phyloP scores from a whole-genome alignment of 345 rosid species.

The Excoecaria cochinchinensis region DNA sequence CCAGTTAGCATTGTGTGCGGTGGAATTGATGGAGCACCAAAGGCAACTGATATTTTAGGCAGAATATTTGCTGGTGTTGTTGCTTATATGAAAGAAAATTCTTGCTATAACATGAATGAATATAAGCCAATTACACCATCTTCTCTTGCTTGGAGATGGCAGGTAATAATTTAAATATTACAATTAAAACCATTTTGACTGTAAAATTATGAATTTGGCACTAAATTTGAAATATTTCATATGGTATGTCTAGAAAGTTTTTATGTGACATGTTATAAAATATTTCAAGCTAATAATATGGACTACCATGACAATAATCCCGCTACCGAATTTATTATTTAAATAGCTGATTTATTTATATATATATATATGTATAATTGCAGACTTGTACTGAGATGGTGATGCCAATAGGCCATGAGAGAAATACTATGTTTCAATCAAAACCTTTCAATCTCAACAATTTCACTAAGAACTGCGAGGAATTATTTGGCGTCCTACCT shows the following conservation, averaged over 20 bases:
- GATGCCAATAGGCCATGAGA: constrained; percentile 52
- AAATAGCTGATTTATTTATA: background rate
- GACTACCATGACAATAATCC: no score
- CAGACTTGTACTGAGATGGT: constrained; percentile 72
- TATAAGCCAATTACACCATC: constrained; percentile 19
- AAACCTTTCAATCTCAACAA: constrained; percentile 42
- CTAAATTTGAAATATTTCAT: no score
- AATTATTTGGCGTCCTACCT: constrained; percentile 53
- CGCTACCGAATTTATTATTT: background rate
- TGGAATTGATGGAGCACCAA: constrained; percentile 38
- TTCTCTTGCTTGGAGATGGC: constrained; percentile 45
- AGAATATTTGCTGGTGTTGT: constrained; percentile 45
- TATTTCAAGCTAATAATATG: no score
- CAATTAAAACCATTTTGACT: no score
- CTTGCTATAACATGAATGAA: constrained; percentile 44
- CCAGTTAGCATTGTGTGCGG: constrained; percentile 37
- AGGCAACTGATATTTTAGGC: constrained; percentile 27
- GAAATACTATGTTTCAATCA: constrained; percentile 54
- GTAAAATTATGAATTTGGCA: no score
- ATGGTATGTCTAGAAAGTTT: no score
- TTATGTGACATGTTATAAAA: no score
- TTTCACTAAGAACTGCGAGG: constrained; percentile 39
- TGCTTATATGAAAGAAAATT: constrained; percentile 29
- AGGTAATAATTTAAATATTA: constrained; percentile 28
- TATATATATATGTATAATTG: no score